Evolutionary conservation across 768 basidiomycete species (phyloP), one percentile per base, ranked within the genome.

Genomic region (Hebeloma cylindrosporum): DNA sequence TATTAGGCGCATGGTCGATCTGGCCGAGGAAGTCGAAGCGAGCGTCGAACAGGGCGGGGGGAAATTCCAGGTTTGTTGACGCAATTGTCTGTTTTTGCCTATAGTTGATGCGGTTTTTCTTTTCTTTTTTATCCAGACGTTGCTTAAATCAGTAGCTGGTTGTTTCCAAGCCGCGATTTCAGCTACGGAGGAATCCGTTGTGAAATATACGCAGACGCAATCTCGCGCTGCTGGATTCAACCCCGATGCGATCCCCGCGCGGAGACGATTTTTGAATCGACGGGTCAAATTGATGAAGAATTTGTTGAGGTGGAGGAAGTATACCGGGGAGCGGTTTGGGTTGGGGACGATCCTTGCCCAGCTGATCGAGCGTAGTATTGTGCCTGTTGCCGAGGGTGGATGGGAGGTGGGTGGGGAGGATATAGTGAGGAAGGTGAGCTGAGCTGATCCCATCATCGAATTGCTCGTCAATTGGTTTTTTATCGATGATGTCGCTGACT

Each of bases 331-430:
- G 51, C 69, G 67, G 36, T 82, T 72, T 52, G 78, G 78, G 5
- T 56, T 81, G n/a, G 78, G 74, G 6, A 63, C 70, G 36, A 66
- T 88, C 33, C 72, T 79, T 16, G 72, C 65, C 10, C 73, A 71
- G 50, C 63, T 93, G 11, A 71, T 88, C 7, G 75, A 76, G 16
- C 68, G 74, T 14, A 75, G 75, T 49, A 73, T 93, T 31, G 56
- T 85, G 38, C 79, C 77, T 4, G 71, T 88, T 22, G 83, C 91
- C 4, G 75, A 80, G 48, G 76, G 73, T 44, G 87, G 86, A 7
- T 96, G 93, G 93, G 89, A 91, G 31, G 85, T 89, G 27, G 92
- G 93, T 8, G 91, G 91, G 2, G 76, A 84, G 61, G 79, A 79
- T 28, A 65, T 78, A 47, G 68, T 78, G 45, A 69, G 65, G 21